These are phyloP conservation scores for Miscanthus lutarioriparius DNA, from an alignment of 176 grass and related monocot species.

Conservation along the genomic window DNA sequence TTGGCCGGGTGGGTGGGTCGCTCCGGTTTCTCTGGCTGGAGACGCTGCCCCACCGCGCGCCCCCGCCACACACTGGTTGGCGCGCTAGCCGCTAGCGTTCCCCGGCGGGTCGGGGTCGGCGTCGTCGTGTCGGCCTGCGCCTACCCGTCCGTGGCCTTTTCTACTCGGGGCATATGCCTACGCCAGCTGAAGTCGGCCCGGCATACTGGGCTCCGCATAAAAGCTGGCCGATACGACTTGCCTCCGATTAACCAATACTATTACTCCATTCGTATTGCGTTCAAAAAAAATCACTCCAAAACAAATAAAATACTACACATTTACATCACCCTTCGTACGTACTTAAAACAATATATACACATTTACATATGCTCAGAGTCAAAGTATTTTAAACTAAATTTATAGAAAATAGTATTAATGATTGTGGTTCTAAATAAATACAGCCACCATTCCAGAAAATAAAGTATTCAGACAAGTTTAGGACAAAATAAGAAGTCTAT, in stretches of 20 bases:
- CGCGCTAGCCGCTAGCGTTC: neutral
- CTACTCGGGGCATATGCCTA: neutral
- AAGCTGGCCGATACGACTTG: neutral
- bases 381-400: too few species aligned
- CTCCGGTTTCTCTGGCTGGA: neutral
- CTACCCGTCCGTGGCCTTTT: neutral
- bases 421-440: too few species aligned
- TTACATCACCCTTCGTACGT: too few species aligned
- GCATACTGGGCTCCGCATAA: neutral
- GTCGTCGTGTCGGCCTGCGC: neutral
- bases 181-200: neutral
- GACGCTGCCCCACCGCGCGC: neutral
- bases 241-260: neutral
- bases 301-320: too few species aligned
- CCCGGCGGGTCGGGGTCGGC: neutral
- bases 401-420: too few species aligned
- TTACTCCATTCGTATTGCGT: too few species aligned
- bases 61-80: neutral
- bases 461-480: too few species aligned
- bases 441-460: too few species aligned
- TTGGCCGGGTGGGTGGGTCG: neutral
- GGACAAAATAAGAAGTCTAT: too few species aligned
- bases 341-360: too few species aligned
- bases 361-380: too few species aligned
- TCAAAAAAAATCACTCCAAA: too few species aligned